Evolutionary conservation across 2,329 filamentous ascomycete species (phyloP).

Genomic region (Neonectria neomacrospora): DNA sequence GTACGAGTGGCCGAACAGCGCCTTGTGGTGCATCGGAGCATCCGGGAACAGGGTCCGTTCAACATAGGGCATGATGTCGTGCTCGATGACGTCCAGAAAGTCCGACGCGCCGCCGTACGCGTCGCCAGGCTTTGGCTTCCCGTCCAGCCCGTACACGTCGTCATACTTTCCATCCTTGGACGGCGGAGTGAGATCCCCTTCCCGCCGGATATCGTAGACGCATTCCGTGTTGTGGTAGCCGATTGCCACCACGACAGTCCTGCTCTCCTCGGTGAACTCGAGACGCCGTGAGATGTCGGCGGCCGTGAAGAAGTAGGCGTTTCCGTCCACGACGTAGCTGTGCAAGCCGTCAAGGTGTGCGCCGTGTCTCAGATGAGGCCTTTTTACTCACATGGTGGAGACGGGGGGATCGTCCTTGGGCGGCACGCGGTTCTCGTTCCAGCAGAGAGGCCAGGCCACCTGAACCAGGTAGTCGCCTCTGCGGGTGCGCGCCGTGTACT

Average conservation of each 20-base stretch:
- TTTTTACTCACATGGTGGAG: slow-evolving; percentile 43
- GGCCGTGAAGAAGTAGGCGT: slow-evolving; percentile 49
- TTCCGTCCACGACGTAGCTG: slow-evolving; percentile 51
- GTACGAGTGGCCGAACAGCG: slow-evolving; percentile 61
- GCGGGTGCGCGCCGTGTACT: slow-evolving; percentile 17
- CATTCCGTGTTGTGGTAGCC: slow-evolving; percentile 45
- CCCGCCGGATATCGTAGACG: slow-evolving; percentile 45
- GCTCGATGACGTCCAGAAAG: slow-evolving; percentile 56
- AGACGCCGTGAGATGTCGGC: slow-evolving; percentile 44
- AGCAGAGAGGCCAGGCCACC: slow-evolving; percentile 39
- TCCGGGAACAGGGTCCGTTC: slow-evolving; percentile 38
- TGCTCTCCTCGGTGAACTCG: slow-evolving; percentile 38
- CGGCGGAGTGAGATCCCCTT: slow-evolving; percentile 46
- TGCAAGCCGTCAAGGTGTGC: not conserved
- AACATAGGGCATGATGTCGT: slow-evolving; percentile 49
- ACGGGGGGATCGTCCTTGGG: slow-evolving; percentile 30
- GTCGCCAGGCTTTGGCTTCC: slow-evolving; percentile 34
- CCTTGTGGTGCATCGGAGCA: slow-evolving; percentile 51
- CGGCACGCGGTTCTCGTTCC: slow-evolving; percentile 36
- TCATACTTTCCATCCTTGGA: slow-evolving; percentile 35
- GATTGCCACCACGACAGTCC: slow-evolving; percentile 47
- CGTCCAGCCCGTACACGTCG: slow-evolving; percentile 32
- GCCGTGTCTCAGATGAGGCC: not conserved
- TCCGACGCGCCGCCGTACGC: slow-evolving; percentile 55
- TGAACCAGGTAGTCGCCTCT: slow-evolving; percentile 21